Base-by-base conservation (phyloP, 2,329 filamentous ascomycete species). In the Pestalotiopsis sp. region DNA sequence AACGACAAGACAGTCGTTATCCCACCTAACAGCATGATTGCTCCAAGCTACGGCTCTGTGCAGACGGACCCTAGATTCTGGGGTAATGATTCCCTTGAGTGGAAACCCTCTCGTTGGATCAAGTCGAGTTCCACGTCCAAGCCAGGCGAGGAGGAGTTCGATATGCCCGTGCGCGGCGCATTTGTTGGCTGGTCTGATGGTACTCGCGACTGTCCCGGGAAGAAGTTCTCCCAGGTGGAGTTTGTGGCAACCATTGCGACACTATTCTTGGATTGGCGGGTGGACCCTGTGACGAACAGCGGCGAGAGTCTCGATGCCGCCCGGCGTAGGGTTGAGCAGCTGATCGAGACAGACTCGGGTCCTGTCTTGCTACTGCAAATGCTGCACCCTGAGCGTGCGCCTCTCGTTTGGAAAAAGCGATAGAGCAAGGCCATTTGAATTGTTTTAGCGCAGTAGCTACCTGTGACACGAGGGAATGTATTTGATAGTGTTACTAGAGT, bases 1-100 rank as follows among this genome's bases (percentile, higher is more conserved):
- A n/a, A 52, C 66, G 41, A 27, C 12, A 45, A 58, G 23, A 25
- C 41, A 61, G 1, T 64, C 27, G 13, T 25, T 38, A 9, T 14
- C 0, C 76, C 76, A 0, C 73, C 75, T 0, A 68, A 71, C 1
- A 76, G 68, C 17, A 74, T 75, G 68, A 27, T 76, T 2, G 59
- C 67, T 1, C 71, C 73, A 1, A 74, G 70, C 25, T 73, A 76
- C 14, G 36, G 49, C 2, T 70, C 71, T 36, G n/a, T 76, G 1
- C 77, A 79, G 3, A 74, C 70, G 1, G 70, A 78, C 23, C 74
- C 76, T 0, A 69, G 61, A 11, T 75, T 67, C 66, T 79, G 76
- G 76, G 76, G 76, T 0, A 2, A 67, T 0, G 74, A 78, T 38
- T 70, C 74, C 1, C 71, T 73, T 0, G 39, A 49, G 1, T 78